phyloP scores from a whole-genome alignment of 345 rosid genomes.

The Eucalyptus virginea region DNA sequence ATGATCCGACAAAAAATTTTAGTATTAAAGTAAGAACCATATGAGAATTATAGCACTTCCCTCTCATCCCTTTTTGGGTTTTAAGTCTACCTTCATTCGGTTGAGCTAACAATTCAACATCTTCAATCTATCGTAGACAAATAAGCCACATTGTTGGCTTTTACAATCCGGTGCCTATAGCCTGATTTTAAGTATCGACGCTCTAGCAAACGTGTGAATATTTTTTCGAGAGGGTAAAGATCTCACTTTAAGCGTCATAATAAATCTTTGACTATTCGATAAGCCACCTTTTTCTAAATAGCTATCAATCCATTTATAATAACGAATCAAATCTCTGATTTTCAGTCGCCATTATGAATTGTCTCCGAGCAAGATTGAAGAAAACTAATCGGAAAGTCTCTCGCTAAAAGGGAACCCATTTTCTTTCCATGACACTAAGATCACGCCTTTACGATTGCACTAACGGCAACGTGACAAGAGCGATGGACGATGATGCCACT shows the following conservation, averaged over 20 bases:
- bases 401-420: not conserved
- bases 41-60: fast-evolving
- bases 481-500: not conserved
- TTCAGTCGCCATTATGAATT: not conserved
- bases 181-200: not conserved
- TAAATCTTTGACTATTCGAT: not conserved
- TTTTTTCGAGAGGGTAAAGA: not conserved
- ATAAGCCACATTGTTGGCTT: not conserved
- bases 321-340: not conserved
- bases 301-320: not conserved
- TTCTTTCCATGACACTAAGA: not conserved
- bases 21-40: no score
- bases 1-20: no score
- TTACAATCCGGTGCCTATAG: not conserved
- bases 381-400: not conserved
- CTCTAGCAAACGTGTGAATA: not conserved
- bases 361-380: not conserved
- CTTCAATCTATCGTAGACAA: not conserved
- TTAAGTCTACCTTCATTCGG: not conserved
- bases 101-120: not conserved
- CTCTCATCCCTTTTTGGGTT: not conserved
- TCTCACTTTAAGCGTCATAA: not conserved
- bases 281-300: not conserved
- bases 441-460: not conserved
- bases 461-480: not conserved